Evolutionary conservation across 2,329 filamentous ascomycete species (phyloP), one percentile per base, ranked within the genome.

Genomic region (Alternaria triticimaculans): DNA sequence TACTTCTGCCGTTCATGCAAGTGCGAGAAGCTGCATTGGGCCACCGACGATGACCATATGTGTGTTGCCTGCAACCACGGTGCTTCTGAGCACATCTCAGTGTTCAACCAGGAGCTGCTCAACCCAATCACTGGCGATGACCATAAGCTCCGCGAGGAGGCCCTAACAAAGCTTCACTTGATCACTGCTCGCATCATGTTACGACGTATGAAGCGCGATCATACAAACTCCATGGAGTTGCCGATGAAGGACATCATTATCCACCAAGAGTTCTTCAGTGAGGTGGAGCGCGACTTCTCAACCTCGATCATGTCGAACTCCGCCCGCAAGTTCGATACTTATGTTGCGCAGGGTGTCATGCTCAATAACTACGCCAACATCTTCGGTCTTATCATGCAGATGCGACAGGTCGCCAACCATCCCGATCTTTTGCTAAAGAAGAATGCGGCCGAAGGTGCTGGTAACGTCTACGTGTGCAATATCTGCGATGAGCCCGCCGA

Each of bases 341-440:
- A 98, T 70, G 96, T 98, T 41, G 91, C 93, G 18, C 92, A 94
- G 67, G 94, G 94, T 83, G 95, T 98, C 20, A 89, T 99, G 80
- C 87, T 99, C 55, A 86, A 98, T 84, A 79, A 79, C 78, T 98
- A 98, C 72, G 96, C 96, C 83, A 99, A 99, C 79, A 98, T 99
- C 69, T 99, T 99, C 74, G 95, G 94, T 76, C 87, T 99, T 59
- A 97, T 99, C 76, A 98, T 98, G 93, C 94, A 97, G 80, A 98
- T 99, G 95, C 91, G 96, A 59, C 96, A 99, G 82, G 93, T 97
- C 25, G 94, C 96, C 8, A 96, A 99, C 70, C 96, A 99, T 77
- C 96, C 96, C 0, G 96, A 99, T 81, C 82, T 99, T 37, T 92
- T 99, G 53, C 82, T 98, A 65, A 96, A 95, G 83, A 97, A 96